Conservation (phyloP, 1,284 basidiomycete genomes). For the Xerocomus amazonicus region DNA sequence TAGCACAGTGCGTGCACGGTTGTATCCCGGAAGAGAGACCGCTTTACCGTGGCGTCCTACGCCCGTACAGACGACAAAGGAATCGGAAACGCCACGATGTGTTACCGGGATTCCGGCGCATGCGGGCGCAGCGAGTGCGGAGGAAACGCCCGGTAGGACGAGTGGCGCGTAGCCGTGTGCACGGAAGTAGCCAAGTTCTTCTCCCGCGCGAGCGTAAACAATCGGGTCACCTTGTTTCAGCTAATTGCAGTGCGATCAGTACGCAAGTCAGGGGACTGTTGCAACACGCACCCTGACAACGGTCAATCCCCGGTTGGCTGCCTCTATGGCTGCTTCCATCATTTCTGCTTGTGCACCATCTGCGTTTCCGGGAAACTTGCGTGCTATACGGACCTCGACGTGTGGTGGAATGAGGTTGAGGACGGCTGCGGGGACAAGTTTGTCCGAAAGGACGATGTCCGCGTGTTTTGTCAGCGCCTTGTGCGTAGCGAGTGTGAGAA, state of each 20-base stretch:
- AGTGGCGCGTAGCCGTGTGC: constrained; percentile 78
- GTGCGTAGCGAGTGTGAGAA: constrained; percentile 87
- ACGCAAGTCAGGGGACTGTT: neutral
- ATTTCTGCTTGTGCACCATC: constrained; percentile 93
- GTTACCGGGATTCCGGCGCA: constrained; percentile 93
- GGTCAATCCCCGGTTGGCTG: constrained; percentile 73
- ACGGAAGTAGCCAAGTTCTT: constrained; percentile 92
- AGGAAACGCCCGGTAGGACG: constrained; percentile 87
- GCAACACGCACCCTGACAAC: constrained; percentile 72
- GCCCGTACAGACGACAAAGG: constrained; percentile 87
- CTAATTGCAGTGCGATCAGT: constrained; percentile 33
- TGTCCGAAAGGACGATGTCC: constrained; percentile 90
- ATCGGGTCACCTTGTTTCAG: constrained; percentile 97
- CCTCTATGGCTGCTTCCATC: constrained; percentile 87
- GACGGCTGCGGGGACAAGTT: constrained; percentile 91
- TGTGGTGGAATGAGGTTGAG: constrained; percentile 81
- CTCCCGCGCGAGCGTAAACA: constrained; percentile 91
- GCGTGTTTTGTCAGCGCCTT: constrained; percentile 76
- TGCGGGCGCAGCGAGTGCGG: constrained; percentile 85
- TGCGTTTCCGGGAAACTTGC: constrained; percentile 97
- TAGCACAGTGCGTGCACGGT: constrained; percentile 75
- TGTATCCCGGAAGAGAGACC: constrained; percentile 86
- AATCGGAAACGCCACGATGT: constrained; percentile 91
- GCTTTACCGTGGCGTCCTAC: constrained; percentile 85
- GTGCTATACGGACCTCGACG: constrained; percentile 78